Evolutionary conservation across 371 early-diverging fungal genomes (phyloP).

Genomic region (Mucor indicus): DNA sequence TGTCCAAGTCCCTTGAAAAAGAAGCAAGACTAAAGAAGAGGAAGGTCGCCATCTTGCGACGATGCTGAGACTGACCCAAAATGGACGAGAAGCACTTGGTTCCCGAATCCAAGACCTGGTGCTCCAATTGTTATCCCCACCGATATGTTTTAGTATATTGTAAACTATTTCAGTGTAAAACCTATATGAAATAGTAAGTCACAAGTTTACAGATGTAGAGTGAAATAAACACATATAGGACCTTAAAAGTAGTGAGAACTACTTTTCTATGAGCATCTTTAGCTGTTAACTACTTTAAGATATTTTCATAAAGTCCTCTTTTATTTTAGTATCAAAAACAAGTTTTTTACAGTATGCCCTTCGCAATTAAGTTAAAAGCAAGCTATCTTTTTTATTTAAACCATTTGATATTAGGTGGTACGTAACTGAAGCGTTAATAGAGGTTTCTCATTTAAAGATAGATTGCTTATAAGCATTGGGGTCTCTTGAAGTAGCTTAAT

Average conservation of each 20-base stretch:
- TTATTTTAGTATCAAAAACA: not conserved
- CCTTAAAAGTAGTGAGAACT: not conserved
- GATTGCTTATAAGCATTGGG: not conserved
- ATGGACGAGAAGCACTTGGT: constrained; percentile 7
- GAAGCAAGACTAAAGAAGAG: constrained; percentile 1
- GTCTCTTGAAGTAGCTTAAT: not conserved
- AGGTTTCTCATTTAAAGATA: not conserved
- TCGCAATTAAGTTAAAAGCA: constrained; percentile 1
- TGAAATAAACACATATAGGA: not conserved
- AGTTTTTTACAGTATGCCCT: not conserved
- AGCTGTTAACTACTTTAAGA: not conserved
- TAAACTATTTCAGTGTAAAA: not conserved
- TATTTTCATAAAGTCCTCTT: constrained; percentile 1
- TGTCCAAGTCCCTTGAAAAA: not conserved
- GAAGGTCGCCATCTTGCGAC: not conserved
- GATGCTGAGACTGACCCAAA: not conserved
- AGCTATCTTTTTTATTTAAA: not conserved
- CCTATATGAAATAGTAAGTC: not conserved
- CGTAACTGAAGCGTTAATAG: constrained; percentile 2
- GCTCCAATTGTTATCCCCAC: constrained; percentile 2
- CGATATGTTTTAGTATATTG: not conserved
- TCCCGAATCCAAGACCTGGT: not conserved
- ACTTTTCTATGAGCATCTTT: constrained; percentile 1
- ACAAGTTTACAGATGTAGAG: not conserved
- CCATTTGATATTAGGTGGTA: not conserved